These are phyloP conservation scores for Nicotiana undulata DNA, from an alignment of 257 asterid species.

Conservation along the genomic window DNA sequence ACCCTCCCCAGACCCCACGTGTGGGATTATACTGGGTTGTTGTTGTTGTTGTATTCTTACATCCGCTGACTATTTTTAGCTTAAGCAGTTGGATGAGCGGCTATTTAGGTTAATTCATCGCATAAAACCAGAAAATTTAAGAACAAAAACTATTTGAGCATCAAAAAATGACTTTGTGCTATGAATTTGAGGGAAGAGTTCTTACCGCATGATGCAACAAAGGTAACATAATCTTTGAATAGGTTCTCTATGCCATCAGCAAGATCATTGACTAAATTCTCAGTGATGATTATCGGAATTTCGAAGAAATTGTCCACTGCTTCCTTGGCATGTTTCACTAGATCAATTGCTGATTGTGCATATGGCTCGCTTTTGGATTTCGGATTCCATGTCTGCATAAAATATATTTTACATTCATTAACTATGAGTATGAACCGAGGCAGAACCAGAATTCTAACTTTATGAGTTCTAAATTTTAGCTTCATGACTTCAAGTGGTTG, in stretches of 20 bases:
- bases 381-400: slow-evolving; percentile 85
- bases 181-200: background rate
- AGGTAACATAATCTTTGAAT: slow-evolving; percentile 64
- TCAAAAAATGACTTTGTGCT: background rate
- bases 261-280: slow-evolving; percentile 51
- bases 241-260: slow-evolving; percentile 68
- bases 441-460: too few relatives aligned
- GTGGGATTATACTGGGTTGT: too few relatives aligned
- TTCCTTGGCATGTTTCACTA: slow-evolving; percentile 51
- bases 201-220: slow-evolving; percentile 77
- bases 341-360: slow-evolving; percentile 69
- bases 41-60: too few relatives aligned
- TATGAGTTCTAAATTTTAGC: too few relatives aligned
- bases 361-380: slow-evolving; percentile 88
- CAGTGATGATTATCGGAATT: slow-evolving; percentile 54
- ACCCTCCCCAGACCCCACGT: too few relatives aligned
- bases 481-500: too few relatives aligned
- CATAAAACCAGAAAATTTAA: too few relatives aligned
- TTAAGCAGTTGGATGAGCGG: too few relatives aligned
- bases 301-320: slow-evolving; percentile 62
- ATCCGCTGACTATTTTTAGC: too few relatives aligned
- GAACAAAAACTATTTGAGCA: background rate
- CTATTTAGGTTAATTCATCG: too few relatives aligned
- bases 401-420: background rate
- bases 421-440: background rate